Evolutionary conservation across 305 asterid species (phyloP).

Genomic region (Fraxinus greggii): DNA sequence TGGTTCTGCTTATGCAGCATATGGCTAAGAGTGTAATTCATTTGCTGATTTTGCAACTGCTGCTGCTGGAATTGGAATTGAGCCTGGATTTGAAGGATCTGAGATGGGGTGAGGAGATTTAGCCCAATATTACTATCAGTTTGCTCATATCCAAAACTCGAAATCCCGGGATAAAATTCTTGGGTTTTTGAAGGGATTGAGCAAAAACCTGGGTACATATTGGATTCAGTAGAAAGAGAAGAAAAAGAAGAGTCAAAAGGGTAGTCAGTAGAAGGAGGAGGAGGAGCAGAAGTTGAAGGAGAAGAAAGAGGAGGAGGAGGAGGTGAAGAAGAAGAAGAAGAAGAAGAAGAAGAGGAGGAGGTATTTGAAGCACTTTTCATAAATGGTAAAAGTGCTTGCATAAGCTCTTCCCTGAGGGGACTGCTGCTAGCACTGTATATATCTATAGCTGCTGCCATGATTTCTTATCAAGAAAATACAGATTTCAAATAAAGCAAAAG

Average conservation of each 20-base stretch:
- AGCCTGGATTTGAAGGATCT: slow-evolving; percentile 66
- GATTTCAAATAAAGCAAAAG: background rate
- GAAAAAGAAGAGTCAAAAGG: slow-evolving; percentile 26
- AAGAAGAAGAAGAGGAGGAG: background rate
- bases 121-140: slow-evolving; percentile 37
- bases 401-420: slow-evolving; percentile 70
- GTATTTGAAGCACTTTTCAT: slow-evolving; percentile 46
- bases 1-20: slow-evolving; percentile 22
- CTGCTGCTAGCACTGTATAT: slow-evolving; percentile 32
- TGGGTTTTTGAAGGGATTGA: slow-evolving; percentile 51
- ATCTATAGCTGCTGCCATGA: slow-evolving; percentile 72
- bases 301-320: slow-evolving; percentile 25
- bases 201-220: slow-evolving; percentile 30
- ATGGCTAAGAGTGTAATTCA: slow-evolving; percentile 15
- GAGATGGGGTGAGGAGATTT: slow-evolving; percentile 59
- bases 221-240: slow-evolving; percentile 32
- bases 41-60: slow-evolving; percentile 31
- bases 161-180: slow-evolving; percentile 44
- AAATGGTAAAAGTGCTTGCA: slow-evolving; percentile 86
- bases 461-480: slow-evolving; percentile 5
- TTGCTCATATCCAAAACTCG: slow-evolving; percentile 41
- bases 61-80: slow-evolving; percentile 55
- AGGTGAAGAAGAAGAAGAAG: slow-evolving; percentile 22
- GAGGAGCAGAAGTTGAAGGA: slow-evolving; percentile 5
- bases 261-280: background rate